These are phyloP conservation scores for Colletotrichum sublineola DNA, from an alignment of 2,329 filamentous ascomycete genomes.

Conservation along the genomic window DNA sequence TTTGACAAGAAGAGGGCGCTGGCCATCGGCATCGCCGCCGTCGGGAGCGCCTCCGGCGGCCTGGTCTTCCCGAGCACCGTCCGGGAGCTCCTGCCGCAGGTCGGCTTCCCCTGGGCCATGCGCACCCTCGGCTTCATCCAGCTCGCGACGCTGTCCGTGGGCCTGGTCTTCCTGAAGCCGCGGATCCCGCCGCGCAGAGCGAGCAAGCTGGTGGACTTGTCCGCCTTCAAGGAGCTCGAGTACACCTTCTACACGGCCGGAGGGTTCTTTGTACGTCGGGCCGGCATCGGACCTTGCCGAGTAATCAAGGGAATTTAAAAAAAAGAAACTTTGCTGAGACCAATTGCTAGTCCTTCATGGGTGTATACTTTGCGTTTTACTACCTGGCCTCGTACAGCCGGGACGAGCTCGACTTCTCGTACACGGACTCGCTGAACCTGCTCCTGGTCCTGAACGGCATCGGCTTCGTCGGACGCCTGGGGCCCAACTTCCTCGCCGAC, in stretches of 20 bases:
- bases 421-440: conserved; percentile 68
- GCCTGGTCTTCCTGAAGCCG: conserved; percentile 55
- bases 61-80: conserved; percentile 61
- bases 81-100: conserved; percentile 54
- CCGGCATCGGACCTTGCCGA: not conserved
- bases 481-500: conserved; percentile 72
- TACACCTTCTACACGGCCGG: conserved; percentile 34
- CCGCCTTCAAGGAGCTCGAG: conserved; percentile 56
- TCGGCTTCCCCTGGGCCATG: conserved; percentile 70
- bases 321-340: conserved; percentile 31
- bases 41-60: conserved; percentile 68
- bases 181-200: conserved; percentile 55
- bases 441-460: conserved; percentile 76
- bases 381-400: conserved; percentile 67
- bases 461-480: conserved; percentile 68
- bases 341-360: conserved; percentile 58
- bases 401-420: conserved; percentile 58
- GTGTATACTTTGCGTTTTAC: conserved; percentile 70
- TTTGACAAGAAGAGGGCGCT: conserved; percentile 68
- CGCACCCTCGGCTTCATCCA: conserved; percentile 63
- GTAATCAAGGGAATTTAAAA: no score
- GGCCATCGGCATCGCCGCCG: conserved; percentile 70
- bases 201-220: conserved; percentile 58
- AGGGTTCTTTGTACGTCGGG: conserved; percentile 33
- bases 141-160: conserved; percentile 54